Base-by-base conservation (phyloP, 805 yeast species). In the Cephaloascus albidus region DNA sequence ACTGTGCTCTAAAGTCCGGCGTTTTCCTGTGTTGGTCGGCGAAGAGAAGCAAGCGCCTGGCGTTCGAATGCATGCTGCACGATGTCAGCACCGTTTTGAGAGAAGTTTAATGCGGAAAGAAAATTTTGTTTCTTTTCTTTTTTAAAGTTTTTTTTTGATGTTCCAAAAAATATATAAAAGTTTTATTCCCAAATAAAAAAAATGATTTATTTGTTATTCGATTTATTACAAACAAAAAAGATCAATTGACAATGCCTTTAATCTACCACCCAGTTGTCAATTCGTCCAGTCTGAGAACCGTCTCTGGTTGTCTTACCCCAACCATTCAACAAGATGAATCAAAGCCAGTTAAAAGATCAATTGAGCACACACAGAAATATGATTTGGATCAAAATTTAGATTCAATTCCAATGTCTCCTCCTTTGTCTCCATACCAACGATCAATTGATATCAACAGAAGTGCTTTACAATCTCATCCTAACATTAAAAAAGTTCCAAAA, bases 371-470 rank as follows among this genome's bases (percentile, higher is more conserved):
- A n/a, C n/a, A n/a, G n/a, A n/a, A n/a, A n/a, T n/a, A n/a, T n/a
- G n/a, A n/a, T n/a, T n/a, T n/a, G n/a, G n/a, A n/a, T n/a, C n/a
- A n/a, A n/a, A n/a, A n/a, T n/a, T n/a, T n/a, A n/a, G n/a, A n/a
- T n/a, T 50, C 57, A 4, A 68, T 68, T 19, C 65, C 68, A 32
- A 23, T 23, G 28, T 66, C 72, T 12, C 74, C 74, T 4, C 72
- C 73, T 35, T 52, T 65, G 41, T 67, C 73, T 3, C 73, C 74
- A 37, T 62, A 58, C 43, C 66, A 57, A 43, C 48, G 55, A 44
- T 20, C 18, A 33, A n/a, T n/a, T n/a, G 18, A 27, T 3, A 18
- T 16, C 17, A 33, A 5, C 14, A 26, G 3, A 17, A 18, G 20
- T 3, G 17, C 17, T 19, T 15, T n/a, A 20, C 14, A 23, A 3